These are phyloP conservation scores for Bjerkandera adusta DNA, from an alignment of 1,284 basidiomycete genomes.

Conservation along the genomic window DNA sequence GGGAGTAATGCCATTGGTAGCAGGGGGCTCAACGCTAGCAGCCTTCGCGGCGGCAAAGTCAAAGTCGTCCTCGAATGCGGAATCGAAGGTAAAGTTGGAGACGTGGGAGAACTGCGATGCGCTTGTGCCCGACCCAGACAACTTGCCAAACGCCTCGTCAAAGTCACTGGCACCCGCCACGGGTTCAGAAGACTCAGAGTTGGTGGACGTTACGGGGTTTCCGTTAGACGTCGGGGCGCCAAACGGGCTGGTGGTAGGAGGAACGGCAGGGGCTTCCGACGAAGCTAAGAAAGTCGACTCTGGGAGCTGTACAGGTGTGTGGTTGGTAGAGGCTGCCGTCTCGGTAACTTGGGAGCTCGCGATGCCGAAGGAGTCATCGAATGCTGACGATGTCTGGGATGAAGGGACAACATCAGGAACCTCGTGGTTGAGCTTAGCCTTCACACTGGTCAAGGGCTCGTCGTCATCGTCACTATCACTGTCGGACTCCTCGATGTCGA, in stretches of 20 bases:
- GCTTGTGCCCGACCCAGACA: constrained; percentile 37
- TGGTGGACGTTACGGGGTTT: constrained; percentile 19
- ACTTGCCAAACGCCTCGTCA: constrained; percentile 67
- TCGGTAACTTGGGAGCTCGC: constrained; percentile 17
- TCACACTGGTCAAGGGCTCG: constrained; percentile 29
- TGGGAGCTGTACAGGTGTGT: background rate
- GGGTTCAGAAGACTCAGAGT: constrained; percentile 17
- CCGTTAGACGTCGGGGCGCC: constrained; percentile 15
- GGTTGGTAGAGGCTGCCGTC: constrained; percentile 9
- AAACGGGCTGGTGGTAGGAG: constrained; percentile 17
- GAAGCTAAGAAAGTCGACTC: background rate
- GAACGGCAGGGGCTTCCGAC: background rate
- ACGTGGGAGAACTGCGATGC: constrained; percentile 21
- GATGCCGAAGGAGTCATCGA: constrained; percentile 67
- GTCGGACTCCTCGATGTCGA: constrained; percentile 66
- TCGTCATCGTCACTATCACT: constrained; percentile 52
- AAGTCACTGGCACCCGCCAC: constrained; percentile 63
- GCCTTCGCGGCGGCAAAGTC: constrained; percentile 67
- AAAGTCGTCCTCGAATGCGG: constrained; percentile 85
- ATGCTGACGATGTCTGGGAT: constrained; percentile 36
- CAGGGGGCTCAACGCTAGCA: constrained; percentile 25
- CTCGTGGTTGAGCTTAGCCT: constrained; percentile 21
- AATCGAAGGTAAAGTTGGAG: constrained; percentile 59
- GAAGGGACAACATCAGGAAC: constrained; percentile 18
- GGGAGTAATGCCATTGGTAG: constrained; percentile 9